phyloP scores from a whole-genome alignment of 1,284 basidiomycete genomes.

The Phellopilus nigrolimitatus region DNA sequence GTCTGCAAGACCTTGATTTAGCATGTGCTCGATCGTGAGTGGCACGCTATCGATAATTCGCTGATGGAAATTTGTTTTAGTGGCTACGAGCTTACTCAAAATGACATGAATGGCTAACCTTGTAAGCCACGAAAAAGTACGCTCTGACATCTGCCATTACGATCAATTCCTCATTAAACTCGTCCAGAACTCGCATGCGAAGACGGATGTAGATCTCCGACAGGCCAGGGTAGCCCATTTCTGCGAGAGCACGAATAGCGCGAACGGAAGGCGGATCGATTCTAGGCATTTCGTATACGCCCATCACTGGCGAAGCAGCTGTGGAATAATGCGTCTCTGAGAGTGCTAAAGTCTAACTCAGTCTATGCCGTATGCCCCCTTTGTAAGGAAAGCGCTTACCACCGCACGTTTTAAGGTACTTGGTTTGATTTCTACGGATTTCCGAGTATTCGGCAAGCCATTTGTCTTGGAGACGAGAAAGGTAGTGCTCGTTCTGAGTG shows the following conservation, averaged over 20 bases:
- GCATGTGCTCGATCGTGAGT: constrained; percentile 15
- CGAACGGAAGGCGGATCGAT: not conserved
- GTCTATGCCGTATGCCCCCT: too few species aligned
- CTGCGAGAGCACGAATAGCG: constrained; percentile 17
- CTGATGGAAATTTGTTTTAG: not conserved
- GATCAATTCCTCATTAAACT: constrained; percentile 24
- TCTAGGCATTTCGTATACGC: too few species aligned
- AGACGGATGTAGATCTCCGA: constrained; percentile 18
- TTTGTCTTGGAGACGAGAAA: constrained; percentile 15
- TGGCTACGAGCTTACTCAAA: not conserved
- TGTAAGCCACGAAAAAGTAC: constrained; percentile 29
- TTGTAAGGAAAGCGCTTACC: not conserved
- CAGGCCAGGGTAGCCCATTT: constrained; percentile 14
- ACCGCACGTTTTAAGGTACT: not conserved
- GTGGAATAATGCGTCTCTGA: not conserved
- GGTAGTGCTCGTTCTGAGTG: constrained; percentile 33
- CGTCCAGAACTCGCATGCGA: constrained; percentile 8
- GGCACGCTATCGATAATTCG: constrained; percentile 16
- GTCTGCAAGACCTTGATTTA: constrained; percentile 15
- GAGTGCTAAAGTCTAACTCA: too few species aligned
- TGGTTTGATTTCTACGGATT: not conserved
- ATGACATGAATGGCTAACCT: constrained; percentile 20
- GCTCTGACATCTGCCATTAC: constrained; percentile 28
- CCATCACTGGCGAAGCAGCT: not conserved
- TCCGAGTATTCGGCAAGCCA: constrained; percentile 23